Evolutionary conservation across 139 green algal species (phyloP).

Genomic region (Mesostigma viride): DNA sequence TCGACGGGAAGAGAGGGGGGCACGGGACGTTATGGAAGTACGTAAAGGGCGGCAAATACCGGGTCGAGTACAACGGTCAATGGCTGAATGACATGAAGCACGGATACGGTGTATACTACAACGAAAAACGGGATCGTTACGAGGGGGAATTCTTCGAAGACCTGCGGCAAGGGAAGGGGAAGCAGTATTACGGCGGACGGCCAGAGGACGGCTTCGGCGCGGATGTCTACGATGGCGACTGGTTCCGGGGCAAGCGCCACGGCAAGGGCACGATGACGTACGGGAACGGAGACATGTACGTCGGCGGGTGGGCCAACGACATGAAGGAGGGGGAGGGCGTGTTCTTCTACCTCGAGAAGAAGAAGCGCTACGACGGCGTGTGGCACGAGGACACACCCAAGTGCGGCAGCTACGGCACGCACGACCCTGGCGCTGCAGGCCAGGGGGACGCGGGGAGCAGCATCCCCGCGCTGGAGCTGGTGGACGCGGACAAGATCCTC

Average conservation of each 20-base stretch:
- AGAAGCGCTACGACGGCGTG: constrained; percentile 22
- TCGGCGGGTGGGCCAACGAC: constrained; percentile 49
- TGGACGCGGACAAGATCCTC: not conserved
- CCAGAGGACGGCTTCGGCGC: constrained; percentile 46
- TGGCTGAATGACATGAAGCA: constrained; percentile 47
- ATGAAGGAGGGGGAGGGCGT: constrained; percentile 52
- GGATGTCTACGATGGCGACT: constrained; percentile 59
- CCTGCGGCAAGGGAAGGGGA: constrained; percentile 18
- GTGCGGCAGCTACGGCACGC: constrained; percentile 12
- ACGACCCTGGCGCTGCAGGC: not conserved
- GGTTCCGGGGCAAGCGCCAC: constrained; percentile 33
- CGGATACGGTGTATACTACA: constrained; percentile 51
- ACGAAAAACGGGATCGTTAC: constrained; percentile 53
- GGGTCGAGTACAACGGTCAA: constrained; percentile 49
- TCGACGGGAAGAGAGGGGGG: constrained; percentile 37
- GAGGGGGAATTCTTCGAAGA: constrained; percentile 51
- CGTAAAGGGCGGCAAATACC: constrained; percentile 42
- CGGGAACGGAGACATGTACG: constrained; percentile 48
- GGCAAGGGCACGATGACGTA: constrained; percentile 48
- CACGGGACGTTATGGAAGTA: constrained; percentile 52
- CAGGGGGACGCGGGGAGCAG: not conserved
- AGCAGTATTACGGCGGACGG: constrained; percentile 47
- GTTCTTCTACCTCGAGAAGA: constrained; percentile 35
- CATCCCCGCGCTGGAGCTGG: not conserved
- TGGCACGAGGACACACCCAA: constrained; percentile 23